Evolutionary conservation across 2,329 filamentous ascomycete species (phyloP), one percentile per base, ranked within the genome.

Genomic region (Cylindrodendrum hubeiense): DNA sequence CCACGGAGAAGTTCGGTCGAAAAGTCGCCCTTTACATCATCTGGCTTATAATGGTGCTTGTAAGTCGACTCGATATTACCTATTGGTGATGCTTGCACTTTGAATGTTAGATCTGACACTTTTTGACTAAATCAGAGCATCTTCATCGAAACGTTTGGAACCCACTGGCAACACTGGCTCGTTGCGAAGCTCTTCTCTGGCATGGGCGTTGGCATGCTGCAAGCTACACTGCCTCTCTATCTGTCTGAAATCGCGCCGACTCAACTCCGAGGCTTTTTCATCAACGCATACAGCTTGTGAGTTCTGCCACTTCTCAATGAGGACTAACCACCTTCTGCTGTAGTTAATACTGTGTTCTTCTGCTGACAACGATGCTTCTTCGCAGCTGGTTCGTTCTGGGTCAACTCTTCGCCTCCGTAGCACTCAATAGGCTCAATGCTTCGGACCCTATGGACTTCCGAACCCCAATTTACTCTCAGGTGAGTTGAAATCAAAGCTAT

Each of bases 101-200:
- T 5, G 15, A 39, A n/a, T n/a, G 8, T n/a, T 7, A n/a, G 33
- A 39, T 0, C 10, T 47, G 22, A 47, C 22, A 1, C 12, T 12
- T 46, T 17, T 10, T 4, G 24, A 5, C 21, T 8, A 2, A 3
- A n/a, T n/a, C 4, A 66, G 63, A 66, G 66, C 15, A 55, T 67
- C 15, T 59, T 67, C n/a, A 41, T 58, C 5, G 67, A 67, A 33
- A 60, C 67, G 15, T 57, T 69, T 26, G 65, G 62, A 12, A 57
- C 34, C 2, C 28, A 37, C 17, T 69, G 67, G 67, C 51, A 66
- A 17, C 61, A 67, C 13, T 69, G 67, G 67, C 51, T 67, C 3
- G 65, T 67, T 8, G 67, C 65, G 13, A 69, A 67, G 30, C 39
- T 69, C 21, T 57, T 69, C 12, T 65, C 65, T 5, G 67, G 65